Base-by-base conservation (phyloP, 352 stramenopile genomes). In the Pseudoperonospora humuli region DNA sequence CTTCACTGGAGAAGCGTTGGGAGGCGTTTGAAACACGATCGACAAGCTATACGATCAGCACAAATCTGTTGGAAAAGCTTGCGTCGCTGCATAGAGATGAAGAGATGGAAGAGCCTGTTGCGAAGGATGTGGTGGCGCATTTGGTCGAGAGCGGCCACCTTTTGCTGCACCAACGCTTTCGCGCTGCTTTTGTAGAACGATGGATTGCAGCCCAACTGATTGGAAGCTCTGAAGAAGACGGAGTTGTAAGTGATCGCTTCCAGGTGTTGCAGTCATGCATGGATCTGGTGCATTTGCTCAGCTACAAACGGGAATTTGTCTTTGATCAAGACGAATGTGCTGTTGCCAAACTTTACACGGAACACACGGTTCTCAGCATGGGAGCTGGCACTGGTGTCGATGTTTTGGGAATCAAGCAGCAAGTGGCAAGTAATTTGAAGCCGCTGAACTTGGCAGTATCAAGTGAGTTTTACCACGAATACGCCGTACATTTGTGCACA, bases 281-380 rank as follows among this genome's bases (percentile, higher is more conserved):
- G 79, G 72, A 91, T 55, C 48, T 94, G 27, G 65, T 92, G 19
- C 86, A 91, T 20, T 50, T 94, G 20, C 49, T 94, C 4, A 85
- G 75, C 38, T 94, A 92, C 69, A 89, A 94, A 56, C 69, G 84
- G 21, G 64, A 86, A 35, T 88, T 94, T 64, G 78, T 94, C 13
- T 91, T 94, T 31, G 43, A 61, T 28, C 66, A 67, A 20, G 75
- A 89, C 6, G 77, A 86, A 35, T 68, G 67, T 26, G 61, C 62
- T 6, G 69, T 94, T 17, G 77, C 79, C 2, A 86, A 85, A 25
- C 50, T 94, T 3, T 75, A 91, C 29, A 80, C 72, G 0, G 75
- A 94, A 32, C 69, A 89, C 41, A 88, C 79, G 7, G 60, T 92
- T 5, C 45, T 78, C 9, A 72, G 67, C 5, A 89, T 92, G 70